Base-by-base conservation (phyloP, 768 basidiomycete species). In the Lactarius sp. region DNA sequence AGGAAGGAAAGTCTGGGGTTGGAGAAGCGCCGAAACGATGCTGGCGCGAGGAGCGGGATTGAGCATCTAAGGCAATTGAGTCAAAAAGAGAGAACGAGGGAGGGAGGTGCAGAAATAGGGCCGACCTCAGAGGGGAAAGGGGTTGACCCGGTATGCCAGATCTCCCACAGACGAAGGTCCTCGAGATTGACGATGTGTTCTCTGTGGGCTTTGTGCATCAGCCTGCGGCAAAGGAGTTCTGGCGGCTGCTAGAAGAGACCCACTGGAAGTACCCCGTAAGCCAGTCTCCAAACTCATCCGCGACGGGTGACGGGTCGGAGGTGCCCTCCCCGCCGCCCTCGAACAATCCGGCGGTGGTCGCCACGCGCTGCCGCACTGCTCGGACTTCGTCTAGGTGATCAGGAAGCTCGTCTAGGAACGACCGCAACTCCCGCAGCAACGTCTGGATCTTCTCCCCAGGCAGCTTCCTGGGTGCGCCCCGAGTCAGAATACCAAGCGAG, bases 21-120 rank as follows among this genome's bases (percentile, higher is more conserved):
- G 76, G 33, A 86, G 70, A 12, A 92, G 78, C 4, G 85, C 88
- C 2, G 85, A 75, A 37, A 89, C 68, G 63, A 88, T 67, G 9
- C 84, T 80, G 1, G 86, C 79, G 31, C 86, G 84, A 16, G 85
- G 71, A 0, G 86, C 85, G 2, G 90, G 89, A 65, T 92, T 90
- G 66, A 91, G 69, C 12, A 89, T 70, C 87, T 91, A 59, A 3
- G 7, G 46, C 27, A 31, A 5, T 49, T 6, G 31, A 34, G 31
- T 52, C 22, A 59, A 20, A 31, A 12, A 12, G 31, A 8, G 0
- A n/a, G 16, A 33, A 27, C 18, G 8, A 6, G 49, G 39, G 39
- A 16, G 27, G 0, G 56, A 0, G 51, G 13, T 13, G 22, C 42
- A 6, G 47, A 56, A 39, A 52, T 34, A 39, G 33, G 9, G 69